Evolutionary conservation across 345 rosid genomes (phyloP), one percentile per base, ranked within the genome.

Genomic region (Dimocarpus longan): DNA sequence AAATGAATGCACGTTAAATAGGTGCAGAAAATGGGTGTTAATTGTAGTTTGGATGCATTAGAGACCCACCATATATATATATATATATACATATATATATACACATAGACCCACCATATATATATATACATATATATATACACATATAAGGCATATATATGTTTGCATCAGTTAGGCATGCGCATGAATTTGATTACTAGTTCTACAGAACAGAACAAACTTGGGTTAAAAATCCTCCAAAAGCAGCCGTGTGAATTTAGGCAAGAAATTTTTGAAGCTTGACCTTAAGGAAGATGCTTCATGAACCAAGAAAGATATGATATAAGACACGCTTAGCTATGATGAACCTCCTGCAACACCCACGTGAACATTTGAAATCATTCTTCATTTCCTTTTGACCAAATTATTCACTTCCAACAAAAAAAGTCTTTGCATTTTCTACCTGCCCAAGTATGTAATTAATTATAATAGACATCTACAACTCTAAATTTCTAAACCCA

Each of bases 351-450:
- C 2, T 13, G 26, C 59, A 63, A 15, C 76, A 24, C 8, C 70
- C 59, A 74, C 44, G 69, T 74, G 77, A 54, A 43, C 16, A 68
- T 62, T 62, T 60, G 77, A 74, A 22, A 74, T 21, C 11, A 60
- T 18, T 21, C 22, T 22, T 42, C 21, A 12, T 62, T 62, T 54
- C 22, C 43, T 16, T 54, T n/a, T 10, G 5, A 59, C 21, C 2
- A 11, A 21, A 69, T 1, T 43, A 73, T 63, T 22, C 69, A 42
- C 24, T 37, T 22, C 3, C 54, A 60, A 22, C 54, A 22, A 42
- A 15, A 11, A 10, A 24, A 63, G n/a, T 54, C n/a, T 54, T 54
- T 18, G 59, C 59, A 54, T 54, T 54, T 54, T 54, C 70, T 37
- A 21, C 46, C 21, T 6, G 2, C 70, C 48, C 40, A 40, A 7